A percentile compares a stretch with the other conserved stretches of the same genome.
Evolutionary conservation across 2,329 filamentous ascomycete genomes (phyloP).

Genomic region (Waltergamsia citrina): DNA sequence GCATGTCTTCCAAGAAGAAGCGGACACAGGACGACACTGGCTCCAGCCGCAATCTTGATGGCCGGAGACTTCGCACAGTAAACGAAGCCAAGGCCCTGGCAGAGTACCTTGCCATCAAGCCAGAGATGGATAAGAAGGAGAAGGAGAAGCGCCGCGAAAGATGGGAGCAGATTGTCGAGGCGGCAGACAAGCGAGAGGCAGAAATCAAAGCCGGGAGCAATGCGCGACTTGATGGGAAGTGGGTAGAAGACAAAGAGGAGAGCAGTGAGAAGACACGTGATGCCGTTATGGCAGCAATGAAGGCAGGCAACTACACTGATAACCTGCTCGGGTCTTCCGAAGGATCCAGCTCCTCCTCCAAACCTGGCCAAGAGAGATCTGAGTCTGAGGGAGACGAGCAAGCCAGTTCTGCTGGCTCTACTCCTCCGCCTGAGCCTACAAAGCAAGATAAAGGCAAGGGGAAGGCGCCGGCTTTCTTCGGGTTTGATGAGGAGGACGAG

Average conservation of each 20-base stretch:
- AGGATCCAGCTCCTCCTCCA: slow-evolving; percentile 31
- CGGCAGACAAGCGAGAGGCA: slow-evolving; percentile 72
- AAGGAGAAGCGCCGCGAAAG: slow-evolving; percentile 76
- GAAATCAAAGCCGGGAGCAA: slow-evolving; percentile 69
- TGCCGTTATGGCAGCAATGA: slow-evolving; percentile 63
- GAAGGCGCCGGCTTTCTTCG: slow-evolving; percentile 50
- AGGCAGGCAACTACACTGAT: slow-evolving; percentile 52
- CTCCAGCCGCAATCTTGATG: slow-evolving; percentile 89
- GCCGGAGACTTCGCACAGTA: slow-evolving; percentile 79
- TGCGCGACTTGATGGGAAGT: slow-evolving; percentile 74
- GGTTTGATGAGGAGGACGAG: slow-evolving; percentile 73
- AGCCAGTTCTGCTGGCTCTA: slow-evolving; percentile 36
- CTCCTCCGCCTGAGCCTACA: slow-evolving; percentile 27
- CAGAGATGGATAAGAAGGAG: slow-evolving; percentile 93
- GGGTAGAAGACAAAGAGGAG: slow-evolving; percentile 93
- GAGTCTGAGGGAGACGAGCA: slow-evolving; percentile 26
- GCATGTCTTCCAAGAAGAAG: slow-evolving; percentile 95
- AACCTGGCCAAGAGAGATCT: slow-evolving; percentile 14
- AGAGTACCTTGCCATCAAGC: slow-evolving; percentile 90
- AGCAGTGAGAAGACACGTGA: slow-evolving; percentile 73
- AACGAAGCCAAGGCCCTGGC: slow-evolving; percentile 92
- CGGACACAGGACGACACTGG: slow-evolving; percentile 76
- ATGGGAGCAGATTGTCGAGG: slow-evolving; percentile 82
- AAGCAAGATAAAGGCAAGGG: slow-evolving; percentile 26
- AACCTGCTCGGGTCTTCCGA: slow-evolving; percentile 44